Percentiles rank a stretch among this genome's conserved stretches.
Conservation (phyloP, 805 yeast genomes). For the Spathaspora hagerdaliae region DNA sequence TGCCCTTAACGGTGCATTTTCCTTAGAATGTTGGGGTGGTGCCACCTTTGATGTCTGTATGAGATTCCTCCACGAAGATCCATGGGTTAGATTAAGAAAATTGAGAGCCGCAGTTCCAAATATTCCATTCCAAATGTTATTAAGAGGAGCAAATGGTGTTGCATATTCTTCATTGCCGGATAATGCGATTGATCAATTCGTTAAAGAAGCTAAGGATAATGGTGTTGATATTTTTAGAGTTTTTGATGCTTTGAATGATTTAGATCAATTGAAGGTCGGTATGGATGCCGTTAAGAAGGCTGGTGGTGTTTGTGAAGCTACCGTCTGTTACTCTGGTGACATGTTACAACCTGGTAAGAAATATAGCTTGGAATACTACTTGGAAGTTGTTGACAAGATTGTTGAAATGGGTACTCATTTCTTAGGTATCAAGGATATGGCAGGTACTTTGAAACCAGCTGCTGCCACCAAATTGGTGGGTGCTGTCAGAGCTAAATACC, state of each 20-base stretch:
- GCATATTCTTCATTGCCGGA: conserved; percentile 98
- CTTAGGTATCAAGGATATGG: conserved; percentile 98
- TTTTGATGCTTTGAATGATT: conserved; percentile 94
- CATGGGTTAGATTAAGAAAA: conserved; percentile 93
- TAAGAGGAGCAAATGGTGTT: conserved; percentile 99
- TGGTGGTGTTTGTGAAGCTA: conserved; percentile 98
- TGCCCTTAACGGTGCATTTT: conserved; percentile 86
- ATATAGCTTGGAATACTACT: conserved; percentile 88
- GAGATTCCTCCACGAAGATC: conserved; percentile 98
- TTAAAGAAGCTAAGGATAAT: conserved; percentile 85
- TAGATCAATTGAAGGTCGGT: conserved; percentile 96
- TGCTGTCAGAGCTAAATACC: conserved; percentile 78
- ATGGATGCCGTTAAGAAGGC: conserved; percentile 97
- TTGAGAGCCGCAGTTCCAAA: conserved; percentile 91
- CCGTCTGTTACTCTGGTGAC: conserved; percentile 98
- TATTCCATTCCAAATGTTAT: conserved; percentile 98
- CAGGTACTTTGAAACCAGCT: conserved; percentile 94
- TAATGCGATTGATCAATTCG: conserved; percentile 97
- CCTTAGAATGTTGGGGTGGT: conserved; percentile 99
- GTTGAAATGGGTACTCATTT: conserved; percentile 95
- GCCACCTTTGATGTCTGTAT: conserved; percentile 98
- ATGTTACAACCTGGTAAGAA: conserved; percentile 95
- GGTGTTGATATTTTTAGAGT: conserved; percentile 99
- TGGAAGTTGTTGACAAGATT: conserved; percentile 74
- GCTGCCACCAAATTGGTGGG: conserved; percentile 85